phyloP scores from a whole-genome alignment of 164 flowering plant species.

The Tetrastigma voinierianum region DNA sequence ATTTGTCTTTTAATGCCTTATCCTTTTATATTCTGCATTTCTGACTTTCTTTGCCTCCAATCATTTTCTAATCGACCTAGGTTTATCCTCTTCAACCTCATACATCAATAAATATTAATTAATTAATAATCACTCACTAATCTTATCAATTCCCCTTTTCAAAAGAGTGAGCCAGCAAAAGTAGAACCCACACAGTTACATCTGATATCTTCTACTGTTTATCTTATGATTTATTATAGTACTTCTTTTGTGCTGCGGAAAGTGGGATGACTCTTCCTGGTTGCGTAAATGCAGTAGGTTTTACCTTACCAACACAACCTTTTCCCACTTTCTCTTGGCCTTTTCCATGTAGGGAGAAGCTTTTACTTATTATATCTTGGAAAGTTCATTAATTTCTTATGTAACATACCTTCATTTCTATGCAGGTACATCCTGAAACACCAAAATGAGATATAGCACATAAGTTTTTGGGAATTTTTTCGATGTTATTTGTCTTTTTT shows the following conservation, averaged over 20 bases:
- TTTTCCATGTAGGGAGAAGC: not conserved
- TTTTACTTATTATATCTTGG: too few relatives aligned
- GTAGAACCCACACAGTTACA: not conserved
- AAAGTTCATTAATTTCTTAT: too few relatives aligned
- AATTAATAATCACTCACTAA: not conserved
- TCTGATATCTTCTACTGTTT: not conserved
- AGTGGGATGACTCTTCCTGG: slow-evolving; percentile 9
- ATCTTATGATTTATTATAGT: slow-evolving; percentile 1
- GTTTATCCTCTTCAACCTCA: not conserved
- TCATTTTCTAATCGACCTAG: slow-evolving; percentile 9
- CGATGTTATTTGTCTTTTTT: too few relatives aligned
- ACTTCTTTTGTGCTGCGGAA: slow-evolving; percentile 1
- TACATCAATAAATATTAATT: not conserved
- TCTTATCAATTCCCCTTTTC: not conserved
- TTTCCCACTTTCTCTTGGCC: not conserved
- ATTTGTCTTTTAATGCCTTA: slow-evolving; percentile 7
- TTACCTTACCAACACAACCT: not conserved
- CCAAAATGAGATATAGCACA: too few relatives aligned
- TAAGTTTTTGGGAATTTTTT: too few relatives aligned
- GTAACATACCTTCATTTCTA: too few relatives aligned
- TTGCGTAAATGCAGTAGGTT: slow-evolving; percentile 4
- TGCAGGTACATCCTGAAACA: too few relatives aligned
- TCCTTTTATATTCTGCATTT: not conserved
- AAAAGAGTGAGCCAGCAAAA: slow-evolving; percentile 12
- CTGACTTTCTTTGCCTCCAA: slow-evolving; percentile 7